Base-by-base conservation (phyloP, 2,329 filamentous ascomycete species). In the Rosellinia necatrix region DNA sequence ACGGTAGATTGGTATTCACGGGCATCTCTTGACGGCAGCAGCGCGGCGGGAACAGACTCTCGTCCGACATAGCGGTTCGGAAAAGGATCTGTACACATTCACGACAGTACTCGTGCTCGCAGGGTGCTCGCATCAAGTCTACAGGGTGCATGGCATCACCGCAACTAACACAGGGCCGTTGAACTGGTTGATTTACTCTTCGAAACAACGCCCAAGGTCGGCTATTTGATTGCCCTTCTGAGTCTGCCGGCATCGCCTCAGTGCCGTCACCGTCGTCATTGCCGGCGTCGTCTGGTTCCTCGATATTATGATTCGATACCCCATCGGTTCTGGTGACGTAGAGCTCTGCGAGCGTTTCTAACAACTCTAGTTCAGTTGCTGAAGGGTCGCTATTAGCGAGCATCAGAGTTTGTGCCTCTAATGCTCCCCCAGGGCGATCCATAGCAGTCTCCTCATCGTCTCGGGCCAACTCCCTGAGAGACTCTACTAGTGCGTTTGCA, bases 41-140 rank as follows among this genome's bases (percentile, higher is more conserved):
- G 1, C 75, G 73, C 0, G 83, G 81, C 0, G 83, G 83, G 53
- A 83, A 86, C 0, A 81, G 63, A 0, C 75, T 71, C 52, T 85
- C 79, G 57, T 84, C 79, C 0, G 54, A 68, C 19, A 80, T 71
- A 0, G 79, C 72, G 0, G 65, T 50, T 1, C 56, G n/a, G 64
- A 85, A 81, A 0, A 84, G 73, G 0, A 58, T 52, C 2, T 63
- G 62, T 0, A 86, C 60, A 62, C 84, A 86, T 1, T 58, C 59
- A 0, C 66, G 65, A 61, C 83, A 87, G 66, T 84, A 86, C 2
- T 74, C 63, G 58, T 86, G 80, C 2, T 32, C 2, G 27, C 67
- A 70, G n/a, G 67, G 68, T 8, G 58, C 60, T 17, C 40, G 40
- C 8, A 51, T 51, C 2, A 70, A 15, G 2, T 62, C 25, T 0